A percentile compares a stretch with the other conserved stretches of the same genome.
Conservation (phyloP, 139 green algal species). For the Chlorella vulgaris region DNA sequence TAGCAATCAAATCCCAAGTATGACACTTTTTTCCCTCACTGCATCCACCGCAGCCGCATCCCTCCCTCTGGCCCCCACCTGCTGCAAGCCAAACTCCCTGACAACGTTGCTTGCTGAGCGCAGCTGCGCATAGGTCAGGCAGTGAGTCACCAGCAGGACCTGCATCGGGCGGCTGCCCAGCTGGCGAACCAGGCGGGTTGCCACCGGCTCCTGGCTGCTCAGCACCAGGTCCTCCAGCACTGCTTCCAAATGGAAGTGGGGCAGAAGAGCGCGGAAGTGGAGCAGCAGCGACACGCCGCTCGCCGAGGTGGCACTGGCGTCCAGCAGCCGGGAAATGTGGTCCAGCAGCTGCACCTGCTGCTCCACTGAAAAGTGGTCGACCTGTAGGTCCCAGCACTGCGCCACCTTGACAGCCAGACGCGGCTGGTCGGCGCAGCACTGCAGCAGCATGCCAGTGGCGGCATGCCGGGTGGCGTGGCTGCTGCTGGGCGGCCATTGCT, state of each 20-base stretch:
- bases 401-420: slow-evolving; percentile 22
- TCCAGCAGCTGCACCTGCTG: slow-evolving; percentile 22
- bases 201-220: not conserved
- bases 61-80: not conserved
- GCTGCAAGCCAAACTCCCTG: slow-evolving; percentile 13
- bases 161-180: slow-evolving; percentile 28
- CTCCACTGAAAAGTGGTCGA: not conserved
- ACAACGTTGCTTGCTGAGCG: slow-evolving; percentile 12
- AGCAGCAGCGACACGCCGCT: slow-evolving; percentile 31
- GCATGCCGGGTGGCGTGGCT: not conserved
- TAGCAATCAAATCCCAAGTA: no score
- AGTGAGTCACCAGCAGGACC: slow-evolving; percentile 51
- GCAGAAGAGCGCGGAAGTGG: slow-evolving; percentile 18
- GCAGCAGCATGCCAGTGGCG: slow-evolving; percentile 10
- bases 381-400: not conserved
- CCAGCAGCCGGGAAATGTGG: slow-evolving; percentile 19
- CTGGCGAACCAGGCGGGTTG: not conserved
- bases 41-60: no score
- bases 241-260: slow-evolving; percentile 25
- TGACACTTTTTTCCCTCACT: no score
- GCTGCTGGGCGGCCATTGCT: not conserved
- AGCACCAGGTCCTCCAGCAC: slow-evolving; percentile 25
- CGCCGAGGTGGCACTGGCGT: slow-evolving; percentile 13
- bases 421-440: slow-evolving; percentile 4
- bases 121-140: slow-evolving; percentile 52